These are phyloP conservation scores for Tarenaya hassleriana DNA, from an alignment of 345 rosid genomes.

Conservation along the genomic window DNA sequence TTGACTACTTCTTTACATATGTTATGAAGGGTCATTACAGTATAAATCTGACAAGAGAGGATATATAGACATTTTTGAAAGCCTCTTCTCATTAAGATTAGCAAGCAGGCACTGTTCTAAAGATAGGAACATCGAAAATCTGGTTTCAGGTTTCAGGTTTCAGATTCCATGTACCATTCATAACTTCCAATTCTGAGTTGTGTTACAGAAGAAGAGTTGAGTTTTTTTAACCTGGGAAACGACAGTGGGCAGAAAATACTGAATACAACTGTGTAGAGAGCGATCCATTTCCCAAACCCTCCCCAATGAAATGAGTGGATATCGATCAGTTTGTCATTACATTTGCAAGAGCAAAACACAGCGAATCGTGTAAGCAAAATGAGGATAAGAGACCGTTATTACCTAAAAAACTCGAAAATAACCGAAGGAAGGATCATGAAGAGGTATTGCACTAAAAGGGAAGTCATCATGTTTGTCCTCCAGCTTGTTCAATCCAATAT, in stretches of 20 bases:
- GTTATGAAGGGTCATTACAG: too few species aligned
- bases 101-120: too few species aligned
- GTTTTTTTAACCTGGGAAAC: conserved; percentile 62
- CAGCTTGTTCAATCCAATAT: conserved; percentile 75
- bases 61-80: too few species aligned
- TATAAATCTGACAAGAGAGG: too few species aligned
- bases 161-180: not conserved
- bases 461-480: conserved; percentile 66
- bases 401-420: conserved; percentile 62
- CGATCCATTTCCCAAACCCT: conserved; percentile 69
- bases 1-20: too few species aligned
- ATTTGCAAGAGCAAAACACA: not conserved
- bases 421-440: conserved; percentile 57
- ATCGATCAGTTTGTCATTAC: not conserved
- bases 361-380: not conserved
- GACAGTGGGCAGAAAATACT: conserved; percentile 65
- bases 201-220: too few species aligned
- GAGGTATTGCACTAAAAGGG: conserved; percentile 64
- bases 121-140: too few species aligned
- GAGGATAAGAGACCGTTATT: conserved; percentile 2
- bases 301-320: conserved; percentile 46
- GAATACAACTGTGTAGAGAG: conserved; percentile 54
- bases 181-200: too few species aligned
- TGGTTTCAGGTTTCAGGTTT: too few species aligned
- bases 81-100: too few species aligned